These are phyloP conservation scores for Lipomyces yamadae DNA, from an alignment of 805 yeast genomes.

Conservation along the genomic window DNA sequence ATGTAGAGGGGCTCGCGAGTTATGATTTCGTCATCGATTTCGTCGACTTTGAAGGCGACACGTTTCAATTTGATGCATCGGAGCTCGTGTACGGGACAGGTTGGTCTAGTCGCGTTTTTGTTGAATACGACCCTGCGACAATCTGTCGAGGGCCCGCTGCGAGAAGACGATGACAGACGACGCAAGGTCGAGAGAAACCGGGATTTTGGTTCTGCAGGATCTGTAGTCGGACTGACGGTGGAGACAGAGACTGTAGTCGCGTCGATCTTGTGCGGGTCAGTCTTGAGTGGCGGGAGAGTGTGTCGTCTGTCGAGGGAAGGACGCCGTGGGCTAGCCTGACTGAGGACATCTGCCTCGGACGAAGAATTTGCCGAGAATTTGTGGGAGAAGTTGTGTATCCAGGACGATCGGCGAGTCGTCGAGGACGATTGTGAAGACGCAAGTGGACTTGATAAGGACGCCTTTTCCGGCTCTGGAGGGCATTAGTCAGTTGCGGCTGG, in stretches of 20 bases:
- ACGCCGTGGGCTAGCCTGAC: slow-evolving; percentile 8
- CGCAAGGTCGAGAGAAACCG: slow-evolving; percentile 19
- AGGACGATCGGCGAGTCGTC: slow-evolving; percentile 20
- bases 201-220: slow-evolving; percentile 4
- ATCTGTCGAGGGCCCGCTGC: slow-evolving; percentile 5
- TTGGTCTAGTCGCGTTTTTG: slow-evolving; percentile 26
- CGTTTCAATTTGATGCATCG: slow-evolving; percentile 21
- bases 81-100: slow-evolving; percentile 33
- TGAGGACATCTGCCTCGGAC: slow-evolving; percentile 5
- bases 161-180: slow-evolving; percentile 24
- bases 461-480: neutral
- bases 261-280: too few relatives aligned
- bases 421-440: neutral
- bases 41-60: slow-evolving; percentile 35
- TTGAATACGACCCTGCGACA: slow-evolving; percentile 32
- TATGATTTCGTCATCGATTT: slow-evolving; percentile 32
- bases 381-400: slow-evolving; percentile 28
- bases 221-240: neutral
- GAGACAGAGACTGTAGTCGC: neutral
- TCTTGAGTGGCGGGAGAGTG: neutral
- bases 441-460: too few relatives aligned
- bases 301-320: neutral
- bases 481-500: neutral
- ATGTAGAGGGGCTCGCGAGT: slow-evolving; percentile 32
- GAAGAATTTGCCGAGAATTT: slow-evolving; percentile 9